phyloP scores from a whole-genome alignment of 495 filamentous ascomycete species.

The Penicillium odoratum region DNA sequence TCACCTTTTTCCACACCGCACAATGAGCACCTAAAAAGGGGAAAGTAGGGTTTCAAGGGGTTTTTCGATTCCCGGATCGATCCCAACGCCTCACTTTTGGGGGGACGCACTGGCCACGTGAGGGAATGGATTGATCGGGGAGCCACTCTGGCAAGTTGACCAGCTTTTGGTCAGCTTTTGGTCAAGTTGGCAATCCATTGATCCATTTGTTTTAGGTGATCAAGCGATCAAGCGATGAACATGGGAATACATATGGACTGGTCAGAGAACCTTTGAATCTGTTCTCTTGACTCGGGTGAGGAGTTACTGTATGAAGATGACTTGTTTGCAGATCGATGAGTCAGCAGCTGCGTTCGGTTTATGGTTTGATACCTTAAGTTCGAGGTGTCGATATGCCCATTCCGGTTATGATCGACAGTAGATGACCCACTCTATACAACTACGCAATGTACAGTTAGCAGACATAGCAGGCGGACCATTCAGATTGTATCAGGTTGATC shows the following conservation, averaged over 20 bases:
- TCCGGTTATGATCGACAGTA: neutral
- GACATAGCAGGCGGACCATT: neutral
- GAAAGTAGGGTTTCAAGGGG: slow-evolving; percentile 5
- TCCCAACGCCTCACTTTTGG: slow-evolving; percentile 22
- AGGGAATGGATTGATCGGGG: slow-evolving; percentile 18
- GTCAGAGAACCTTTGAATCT: too few species aligned
- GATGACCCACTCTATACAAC: neutral
- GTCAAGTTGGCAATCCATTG: neutral
- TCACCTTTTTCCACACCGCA: too few species aligned
- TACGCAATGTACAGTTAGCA: neutral
- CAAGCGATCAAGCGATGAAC: neutral
- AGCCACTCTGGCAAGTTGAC: slow-evolving; percentile 17
- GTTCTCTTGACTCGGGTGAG: neutral
- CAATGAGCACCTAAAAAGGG: neutral
- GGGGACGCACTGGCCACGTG: slow-evolving; percentile 25
- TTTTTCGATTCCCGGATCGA: slow-evolving; percentile 1
- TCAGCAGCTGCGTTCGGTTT: slow-evolving; percentile 6
- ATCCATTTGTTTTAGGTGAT: neutral
- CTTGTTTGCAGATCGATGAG: neutral
- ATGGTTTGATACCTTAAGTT: neutral
- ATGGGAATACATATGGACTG: too few species aligned
- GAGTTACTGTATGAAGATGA: neutral
- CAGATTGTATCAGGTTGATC: neutral
- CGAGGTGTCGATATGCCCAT: neutral
- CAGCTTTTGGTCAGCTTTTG: neutral